These are phyloP conservation scores for Chlorella sp. DNA, from an alignment of 139 green algal species.

Conservation along the genomic window DNA sequence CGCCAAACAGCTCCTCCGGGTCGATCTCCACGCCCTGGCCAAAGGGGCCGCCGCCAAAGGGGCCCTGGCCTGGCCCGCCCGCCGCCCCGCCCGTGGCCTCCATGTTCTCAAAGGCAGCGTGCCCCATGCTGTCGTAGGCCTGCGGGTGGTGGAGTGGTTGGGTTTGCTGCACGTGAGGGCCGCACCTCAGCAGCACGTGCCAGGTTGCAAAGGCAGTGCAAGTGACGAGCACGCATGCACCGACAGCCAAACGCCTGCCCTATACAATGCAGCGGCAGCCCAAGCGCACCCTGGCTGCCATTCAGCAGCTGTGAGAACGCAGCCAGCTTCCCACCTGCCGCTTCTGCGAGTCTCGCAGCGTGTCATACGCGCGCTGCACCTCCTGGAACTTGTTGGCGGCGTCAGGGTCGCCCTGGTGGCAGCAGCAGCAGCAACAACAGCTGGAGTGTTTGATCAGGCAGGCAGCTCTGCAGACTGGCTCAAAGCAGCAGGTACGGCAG, in stretches of 20 bases:
- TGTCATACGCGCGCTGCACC: slow-evolving; percentile 89
- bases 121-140: slow-evolving; percentile 75
- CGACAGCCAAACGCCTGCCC: too few species aligned
- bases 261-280: too few species aligned
- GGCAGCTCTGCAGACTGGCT: neutral
- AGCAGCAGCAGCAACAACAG: neutral
- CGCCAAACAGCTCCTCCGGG: slow-evolving; percentile 50
- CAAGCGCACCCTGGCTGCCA: too few species aligned
- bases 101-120: slow-evolving; percentile 42
- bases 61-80: slow-evolving; percentile 37
- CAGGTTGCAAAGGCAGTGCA: too few species aligned
- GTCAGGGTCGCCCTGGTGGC: slow-evolving; percentile 71
- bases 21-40: slow-evolving; percentile 37
- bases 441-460: neutral
- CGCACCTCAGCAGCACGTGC: too few species aligned
- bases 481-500: neutral
- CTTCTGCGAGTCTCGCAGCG: slow-evolving; percentile 78
- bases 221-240: too few species aligned
- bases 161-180: too few species aligned
- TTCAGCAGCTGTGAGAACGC: too few species aligned
- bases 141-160: too few species aligned
- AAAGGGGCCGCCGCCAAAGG: neutral
- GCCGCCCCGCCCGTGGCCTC: slow-evolving; percentile 26
- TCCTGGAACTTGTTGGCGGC: slow-evolving; percentile 88
- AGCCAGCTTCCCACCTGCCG: neutral